phyloP scores from a whole-genome alignment of 257 asterid species.

The Perilla frutescens region DNA sequence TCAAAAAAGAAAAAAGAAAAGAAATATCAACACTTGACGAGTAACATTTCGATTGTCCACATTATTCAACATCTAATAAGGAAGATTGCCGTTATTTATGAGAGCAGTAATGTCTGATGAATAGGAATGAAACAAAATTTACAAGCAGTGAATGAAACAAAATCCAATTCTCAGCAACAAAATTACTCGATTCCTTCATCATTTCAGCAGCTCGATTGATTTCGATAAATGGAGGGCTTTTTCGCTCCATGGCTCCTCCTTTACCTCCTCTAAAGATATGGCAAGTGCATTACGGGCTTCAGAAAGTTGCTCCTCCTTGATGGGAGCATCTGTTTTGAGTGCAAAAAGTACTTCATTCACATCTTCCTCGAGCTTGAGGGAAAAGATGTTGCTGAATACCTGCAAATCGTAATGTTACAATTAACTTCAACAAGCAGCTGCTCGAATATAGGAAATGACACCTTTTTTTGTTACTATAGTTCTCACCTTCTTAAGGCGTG shows the following conservation, averaged over 20 bases:
- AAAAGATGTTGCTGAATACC: slow-evolving; percentile 71
- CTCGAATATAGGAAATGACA: background rate
- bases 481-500: slow-evolving; percentile 72
- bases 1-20: too few relatives aligned
- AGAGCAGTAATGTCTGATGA: too few relatives aligned
- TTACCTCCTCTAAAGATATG: slow-evolving; percentile 45
- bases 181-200: background rate
- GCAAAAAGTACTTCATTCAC: slow-evolving; percentile 85
- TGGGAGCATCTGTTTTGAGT: slow-evolving; percentile 49
- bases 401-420: slow-evolving; percentile 35
- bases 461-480: background rate
- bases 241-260: slow-evolving; percentile 34
- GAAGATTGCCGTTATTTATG: too few relatives aligned
- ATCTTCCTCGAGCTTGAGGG: slow-evolving; percentile 83
- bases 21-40: too few relatives aligned
- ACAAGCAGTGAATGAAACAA: background rate
- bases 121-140: background rate
- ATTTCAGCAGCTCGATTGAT: slow-evolving; percentile 51
- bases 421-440: too few relatives aligned
- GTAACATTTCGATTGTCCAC: too few relatives aligned
- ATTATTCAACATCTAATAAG: too few relatives aligned
- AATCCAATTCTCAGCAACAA: background rate
- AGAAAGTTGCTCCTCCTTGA: slow-evolving; percentile 50
- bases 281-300: slow-evolving; percentile 53
- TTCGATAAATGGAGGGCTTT: slow-evolving; percentile 49